Percentiles rank a stretch among this genome's conserved stretches.
These are phyloP conservation scores for Beauveria sp. DNA, from an alignment of 2,329 filamentous ascomycete genomes.

Conservation along the genomic window DNA sequence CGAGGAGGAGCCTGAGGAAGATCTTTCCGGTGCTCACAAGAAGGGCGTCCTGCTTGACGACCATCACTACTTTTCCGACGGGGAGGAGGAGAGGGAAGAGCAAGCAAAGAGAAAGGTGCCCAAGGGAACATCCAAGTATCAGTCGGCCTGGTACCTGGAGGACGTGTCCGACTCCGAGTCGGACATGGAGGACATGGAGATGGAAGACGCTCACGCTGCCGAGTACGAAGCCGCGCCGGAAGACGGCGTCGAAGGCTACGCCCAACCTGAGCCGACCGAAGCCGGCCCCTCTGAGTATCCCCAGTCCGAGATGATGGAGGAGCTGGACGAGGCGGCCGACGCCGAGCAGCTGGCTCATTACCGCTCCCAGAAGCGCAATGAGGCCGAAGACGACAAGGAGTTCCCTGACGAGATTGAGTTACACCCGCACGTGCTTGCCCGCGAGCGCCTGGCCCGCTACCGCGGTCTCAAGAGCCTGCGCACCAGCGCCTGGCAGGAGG, in stretches of 20 bases:
- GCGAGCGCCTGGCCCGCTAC: constrained; percentile 80
- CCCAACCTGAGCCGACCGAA: constrained; percentile 63
- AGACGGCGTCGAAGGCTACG: constrained; percentile 70
- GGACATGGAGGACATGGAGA: constrained; percentile 64
- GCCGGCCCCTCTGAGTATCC: constrained; percentile 81
- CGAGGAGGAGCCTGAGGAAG: constrained; percentile 47
- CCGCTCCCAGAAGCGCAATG: constrained; percentile 66
- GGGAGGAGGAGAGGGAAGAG: constrained; percentile 52
- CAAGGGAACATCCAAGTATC: constrained; percentile 87
- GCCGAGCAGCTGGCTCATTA: constrained; percentile 74
- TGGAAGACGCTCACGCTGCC: constrained; percentile 51
- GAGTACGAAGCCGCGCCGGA: constrained; percentile 61
- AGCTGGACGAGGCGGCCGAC: constrained; percentile 73
- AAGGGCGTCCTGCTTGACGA: constrained; percentile 93
- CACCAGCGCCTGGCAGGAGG: constrained; percentile 80
- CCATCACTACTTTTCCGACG: constrained; percentile 93
- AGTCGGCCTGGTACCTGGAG: constrained; percentile 85
- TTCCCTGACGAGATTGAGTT: constrained; percentile 98
- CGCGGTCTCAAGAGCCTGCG: constrained; percentile 86
- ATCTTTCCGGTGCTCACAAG: constrained; percentile 40
- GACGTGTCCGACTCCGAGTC: constrained; percentile 80
- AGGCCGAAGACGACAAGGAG: constrained; percentile 83
- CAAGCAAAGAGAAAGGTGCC: constrained; percentile 55
- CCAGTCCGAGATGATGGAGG: constrained; percentile 86
- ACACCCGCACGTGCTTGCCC: constrained; percentile 75